Percentiles rank a stretch among this genome's conserved stretches.
These are phyloP conservation scores for Talaromyces sp. DNA, from an alignment of 2,329 filamentous ascomycete species.

Conservation along the genomic window DNA sequence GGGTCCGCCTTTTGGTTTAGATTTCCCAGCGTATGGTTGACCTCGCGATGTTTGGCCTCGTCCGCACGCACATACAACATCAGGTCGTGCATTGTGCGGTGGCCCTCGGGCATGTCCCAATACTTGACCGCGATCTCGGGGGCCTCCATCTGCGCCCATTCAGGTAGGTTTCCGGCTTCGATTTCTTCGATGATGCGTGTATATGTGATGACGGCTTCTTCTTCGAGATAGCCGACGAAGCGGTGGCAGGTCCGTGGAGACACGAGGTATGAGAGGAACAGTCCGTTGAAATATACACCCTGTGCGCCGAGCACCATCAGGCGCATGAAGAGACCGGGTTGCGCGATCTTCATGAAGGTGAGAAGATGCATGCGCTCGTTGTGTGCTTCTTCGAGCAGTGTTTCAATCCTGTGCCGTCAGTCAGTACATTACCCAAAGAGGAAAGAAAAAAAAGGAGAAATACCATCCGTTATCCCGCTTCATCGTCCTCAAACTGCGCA, in stretches of 20 bases:
- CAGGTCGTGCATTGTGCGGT: slow-evolving; percentile 77
- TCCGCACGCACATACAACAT: slow-evolving; percentile 86
- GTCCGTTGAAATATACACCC: slow-evolving; percentile 91
- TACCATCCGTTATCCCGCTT: slow-evolving; percentile 88
- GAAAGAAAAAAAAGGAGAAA: slow-evolving; percentile 8
- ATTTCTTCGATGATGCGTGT: slow-evolving; percentile 83
- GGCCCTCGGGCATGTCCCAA: slow-evolving; percentile 87
- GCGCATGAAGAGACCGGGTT: slow-evolving; percentile 85
- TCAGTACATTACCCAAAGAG: not conserved
- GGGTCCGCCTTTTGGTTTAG: slow-evolving; percentile 79
- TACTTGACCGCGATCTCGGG: slow-evolving; percentile 88
- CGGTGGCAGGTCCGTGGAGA: slow-evolving; percentile 85
- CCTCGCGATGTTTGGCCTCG: slow-evolving; percentile 84
- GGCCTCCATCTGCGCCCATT: slow-evolving; percentile 72
- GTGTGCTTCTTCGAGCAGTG: slow-evolving; percentile 80
- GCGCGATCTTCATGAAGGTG: slow-evolving; percentile 86
- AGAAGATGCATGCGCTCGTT: slow-evolving; percentile 93
- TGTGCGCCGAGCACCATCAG: slow-evolving; percentile 87
- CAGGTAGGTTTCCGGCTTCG: slow-evolving; percentile 74
- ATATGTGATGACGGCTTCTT: slow-evolving; percentile 95
- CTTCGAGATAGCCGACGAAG: slow-evolving; percentile 94
- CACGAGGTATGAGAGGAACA: slow-evolving; percentile 84
- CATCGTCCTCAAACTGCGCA: slow-evolving; percentile 76
- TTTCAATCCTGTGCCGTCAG: slow-evolving; percentile 66
- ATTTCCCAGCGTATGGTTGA: slow-evolving; percentile 92